Evolutionary conservation across 108 stramenopile species (phyloP), one percentile per base, ranked within the genome.

Genomic region (Thalassiosira profunda): DNA sequence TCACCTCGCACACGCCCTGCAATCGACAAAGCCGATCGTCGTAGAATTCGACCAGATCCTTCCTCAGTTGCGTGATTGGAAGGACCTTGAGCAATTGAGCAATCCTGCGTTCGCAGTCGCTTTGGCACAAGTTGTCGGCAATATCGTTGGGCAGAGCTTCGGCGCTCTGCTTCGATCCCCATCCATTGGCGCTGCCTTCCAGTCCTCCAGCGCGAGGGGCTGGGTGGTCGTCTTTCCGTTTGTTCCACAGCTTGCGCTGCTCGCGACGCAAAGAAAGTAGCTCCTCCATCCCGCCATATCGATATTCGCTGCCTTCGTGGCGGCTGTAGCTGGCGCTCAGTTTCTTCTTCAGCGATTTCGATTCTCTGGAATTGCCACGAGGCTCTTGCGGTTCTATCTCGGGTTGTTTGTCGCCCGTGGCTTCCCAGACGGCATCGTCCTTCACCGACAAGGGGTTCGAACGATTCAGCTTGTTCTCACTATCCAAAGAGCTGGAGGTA

Each of bases 11-110:
- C 15, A 79, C 62, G 8, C 64, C 59, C 21, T 79, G 62, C 40
- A 74, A 66, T 7, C 74, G 38, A 9, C 24, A 52, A 14, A 89
- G 33, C 49, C 74, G 81, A 31, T 80, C 73, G 58, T 89, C 84
- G 46, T 86, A 92, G 43, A 84, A 86, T 9, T 42, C 14, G 23
- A 53, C 33, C 34, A 92, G 46, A 69, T 88, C 85, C 20, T 58
- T 42, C 44, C 86, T 75, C 37, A 92, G 75, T 1, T 72, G 60
- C 26, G 75, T 57, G 12, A 89, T 85, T 2, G 90, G 87, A 15
- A 88, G 63, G 2, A 80, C 45, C n/a, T 63, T 28, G 20, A 79
- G 28, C 21, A 87, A 46, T 18, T 55, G 49, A 0, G 73, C 66
- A 45, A 83, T 76, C 14, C 47, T 63, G 2, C 26, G 44, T n/a